Percentiles rank a stretch among this genome's conserved stretches.
phyloP scores from a whole-genome alignment of 192 early-diverging fungal species.

The Coemansia sp. region DNA sequence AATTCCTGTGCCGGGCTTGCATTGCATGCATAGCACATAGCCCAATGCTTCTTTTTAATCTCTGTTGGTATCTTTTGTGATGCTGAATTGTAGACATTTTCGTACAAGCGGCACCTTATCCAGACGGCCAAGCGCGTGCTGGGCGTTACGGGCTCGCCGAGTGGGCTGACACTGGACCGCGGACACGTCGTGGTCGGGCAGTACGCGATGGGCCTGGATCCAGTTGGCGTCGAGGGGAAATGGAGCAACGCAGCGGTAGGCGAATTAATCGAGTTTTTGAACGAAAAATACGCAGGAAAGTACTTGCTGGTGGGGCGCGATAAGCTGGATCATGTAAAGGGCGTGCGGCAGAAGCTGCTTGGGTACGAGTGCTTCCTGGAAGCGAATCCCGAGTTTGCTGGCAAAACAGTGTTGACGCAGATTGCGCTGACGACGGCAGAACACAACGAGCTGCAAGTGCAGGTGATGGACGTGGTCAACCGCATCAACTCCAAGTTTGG shows the following conservation, averaged over 20 bases:
- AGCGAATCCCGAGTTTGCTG: slow-evolving; percentile 86
- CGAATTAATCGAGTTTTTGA: slow-evolving; percentile 75
- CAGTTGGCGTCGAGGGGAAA: slow-evolving; percentile 69
- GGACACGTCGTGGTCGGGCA: slow-evolving; percentile 83
- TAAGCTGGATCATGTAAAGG: slow-evolving; percentile 95
- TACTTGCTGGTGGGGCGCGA: slow-evolving; percentile 92
- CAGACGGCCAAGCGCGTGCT: slow-evolving; percentile 86
- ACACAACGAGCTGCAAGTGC: slow-evolving; percentile 82
- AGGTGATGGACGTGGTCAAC: slow-evolving; percentile 87
- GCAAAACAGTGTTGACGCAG: slow-evolving; percentile 91
- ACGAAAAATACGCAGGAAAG: slow-evolving; percentile 88
- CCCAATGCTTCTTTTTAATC: background rate
- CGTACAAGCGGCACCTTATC: slow-evolving; percentile 89
- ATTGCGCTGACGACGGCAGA: slow-evolving; percentile 90
- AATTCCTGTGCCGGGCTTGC: background rate
- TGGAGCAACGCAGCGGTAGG: slow-evolving; percentile 65
- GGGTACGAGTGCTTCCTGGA: slow-evolving; percentile 89
- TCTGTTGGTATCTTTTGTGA: background rate
- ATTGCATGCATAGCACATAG: background rate
- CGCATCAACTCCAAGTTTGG: slow-evolving; percentile 92
- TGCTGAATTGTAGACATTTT: slow-evolving; percentile 73
- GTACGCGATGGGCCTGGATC: slow-evolving; percentile 95
- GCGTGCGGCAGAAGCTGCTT: slow-evolving; percentile 90
- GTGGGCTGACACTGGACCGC: slow-evolving; percentile 76
- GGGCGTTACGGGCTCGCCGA: slow-evolving; percentile 83